Evolutionary conservation across 768 basidiomycete species (phyloP), one percentile per base, ranked within the genome.

Genomic region (Lactarius akahatsu): DNA sequence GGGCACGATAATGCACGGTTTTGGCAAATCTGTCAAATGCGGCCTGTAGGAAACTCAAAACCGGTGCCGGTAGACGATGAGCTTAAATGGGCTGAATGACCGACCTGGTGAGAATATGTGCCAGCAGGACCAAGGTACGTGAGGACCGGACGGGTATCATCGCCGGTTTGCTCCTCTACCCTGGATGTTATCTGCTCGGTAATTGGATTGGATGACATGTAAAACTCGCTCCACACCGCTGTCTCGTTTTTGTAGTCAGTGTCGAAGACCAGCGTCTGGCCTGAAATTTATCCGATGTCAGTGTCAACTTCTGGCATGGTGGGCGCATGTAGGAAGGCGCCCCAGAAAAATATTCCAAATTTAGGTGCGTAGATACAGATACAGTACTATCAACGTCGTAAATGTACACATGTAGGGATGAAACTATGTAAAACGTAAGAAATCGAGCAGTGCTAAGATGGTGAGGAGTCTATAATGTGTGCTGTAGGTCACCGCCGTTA

Each of bases 51-150:
- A 38, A 13, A 34, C n/a, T 40, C 56, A 32, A 63, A 16, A 10
- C 23, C 23, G 71, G 61, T n/a, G n/a, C 9, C 23, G 40, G 45
- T 34, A 11, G 41, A 79, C 77, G 72, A 78, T 30, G 54, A 55
- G 47, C 41, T 58, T 50, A 59, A 59, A 57, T 3, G 20, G 7
- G 38, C 40, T 16, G 45, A 43, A 54, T 55, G 18, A 70, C 72
- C 56, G 52, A 82, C 85, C 78, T 86, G 87, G 68, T 91, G 89
- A 32, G 88, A 83, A 73, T 89, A 90, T 41, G 89, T 91, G 36
- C 89, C 89, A 55, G 81, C 76, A 34, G 89, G 89, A 9, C 89
- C 89, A 50, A 91, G 78, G 72, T 85, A 83, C 59, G 84, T 83
- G 26, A 91, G 61, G 64, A 70, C 67, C 15, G 70, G 59, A 56